These are phyloP conservation scores for Isabelozyma rhagii DNA, from an alignment of 805 yeast species.

Conservation along the genomic window DNA sequence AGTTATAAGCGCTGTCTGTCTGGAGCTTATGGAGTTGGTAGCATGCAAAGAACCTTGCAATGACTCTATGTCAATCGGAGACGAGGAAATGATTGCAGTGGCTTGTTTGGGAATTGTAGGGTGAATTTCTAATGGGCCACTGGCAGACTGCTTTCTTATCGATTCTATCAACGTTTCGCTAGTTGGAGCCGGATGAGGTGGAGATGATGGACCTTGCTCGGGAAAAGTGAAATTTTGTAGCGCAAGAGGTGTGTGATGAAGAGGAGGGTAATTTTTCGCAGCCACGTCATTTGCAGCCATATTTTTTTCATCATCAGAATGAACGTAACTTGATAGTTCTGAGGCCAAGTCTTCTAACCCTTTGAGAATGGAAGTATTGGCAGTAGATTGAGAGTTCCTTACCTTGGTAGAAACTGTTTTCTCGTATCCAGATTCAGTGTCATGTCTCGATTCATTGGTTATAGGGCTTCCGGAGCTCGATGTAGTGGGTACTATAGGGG, in stretches of 20 bases:
- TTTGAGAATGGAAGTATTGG: slow-evolving; percentile 23
- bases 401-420: not conserved
- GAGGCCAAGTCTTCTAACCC: slow-evolving; percentile 25
- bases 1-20: not conserved
- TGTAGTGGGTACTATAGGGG: not conserved
- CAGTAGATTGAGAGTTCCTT: slow-evolving; percentile 20
- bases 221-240: not conserved
- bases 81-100: not conserved
- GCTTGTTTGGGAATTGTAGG: not conserved
- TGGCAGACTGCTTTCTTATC: not conserved
- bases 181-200: not conserved
- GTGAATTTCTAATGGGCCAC: not conserved
- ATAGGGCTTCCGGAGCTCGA: no score
- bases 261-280: no score
- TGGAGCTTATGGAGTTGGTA: slow-evolving; percentile 1
- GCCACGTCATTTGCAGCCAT: no score
- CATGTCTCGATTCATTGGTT: not conserved
- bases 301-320: slow-evolving; percentile 6
- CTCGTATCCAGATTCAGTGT: not conserved
- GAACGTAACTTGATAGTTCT: slow-evolving; percentile 17
- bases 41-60: slow-evolving; percentile 15
- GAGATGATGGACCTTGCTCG: not conserved
- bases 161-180: not conserved
- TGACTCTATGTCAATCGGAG: slow-evolving; percentile 15
- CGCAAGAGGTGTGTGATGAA: not conserved